Percentiles rank a stretch among this genome's conserved stretches.
These are phyloP conservation scores for Pyrenophora tritici-repentis DNA, from an alignment of 2,329 filamentous ascomycete genomes.

Conservation along the genomic window DNA sequence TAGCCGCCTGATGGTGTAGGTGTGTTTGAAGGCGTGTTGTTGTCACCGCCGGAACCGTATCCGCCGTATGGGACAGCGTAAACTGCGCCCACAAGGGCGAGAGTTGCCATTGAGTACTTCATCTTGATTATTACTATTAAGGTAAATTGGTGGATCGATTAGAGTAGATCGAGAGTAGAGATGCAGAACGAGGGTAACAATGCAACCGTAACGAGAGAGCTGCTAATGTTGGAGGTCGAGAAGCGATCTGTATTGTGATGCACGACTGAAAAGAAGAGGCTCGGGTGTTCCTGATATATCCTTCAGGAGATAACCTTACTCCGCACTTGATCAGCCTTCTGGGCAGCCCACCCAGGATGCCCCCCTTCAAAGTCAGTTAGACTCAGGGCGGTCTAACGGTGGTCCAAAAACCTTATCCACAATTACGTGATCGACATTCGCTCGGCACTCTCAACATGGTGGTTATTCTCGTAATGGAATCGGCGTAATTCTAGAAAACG, in stretches of 20 bases:
- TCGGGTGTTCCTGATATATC: slow-evolving; percentile 36
- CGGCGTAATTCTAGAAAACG: slow-evolving; percentile 20
- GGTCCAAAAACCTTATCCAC: slow-evolving; percentile 19
- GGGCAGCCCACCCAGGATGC: slow-evolving; percentile 18
- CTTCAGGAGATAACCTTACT: slow-evolving; percentile 19
- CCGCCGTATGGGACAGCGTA: slow-evolving; percentile 23
- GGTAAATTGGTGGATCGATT: slow-evolving; percentile 16
- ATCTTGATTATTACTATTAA: slow-evolving; percentile 29
- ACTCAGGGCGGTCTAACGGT: slow-evolving; percentile 30
- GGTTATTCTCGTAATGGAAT: slow-evolving; percentile 23
- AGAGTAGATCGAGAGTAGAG: slow-evolving; percentile 17
- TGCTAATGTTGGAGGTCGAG: slow-evolving; percentile 23
- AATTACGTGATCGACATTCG: slow-evolving; percentile 14
- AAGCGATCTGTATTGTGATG: background rate
- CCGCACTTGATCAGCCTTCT: slow-evolving; percentile 30
- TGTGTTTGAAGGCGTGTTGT: too few relatives aligned
- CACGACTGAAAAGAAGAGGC: slow-evolving; percentile 5
- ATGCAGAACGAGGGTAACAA: slow-evolving; percentile 36
- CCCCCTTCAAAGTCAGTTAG: slow-evolving; percentile 35
- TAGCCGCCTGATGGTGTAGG: too few relatives aligned
- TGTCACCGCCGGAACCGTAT: too few relatives aligned
- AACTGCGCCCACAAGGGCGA: slow-evolving; percentile 42
- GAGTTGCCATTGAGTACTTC: slow-evolving; percentile 35
- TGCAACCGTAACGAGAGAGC: slow-evolving; percentile 49
- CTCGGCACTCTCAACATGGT: slow-evolving; percentile 13